phyloP scores from a whole-genome alignment of 257 asterid species.

The Lycium barbarum region DNA sequence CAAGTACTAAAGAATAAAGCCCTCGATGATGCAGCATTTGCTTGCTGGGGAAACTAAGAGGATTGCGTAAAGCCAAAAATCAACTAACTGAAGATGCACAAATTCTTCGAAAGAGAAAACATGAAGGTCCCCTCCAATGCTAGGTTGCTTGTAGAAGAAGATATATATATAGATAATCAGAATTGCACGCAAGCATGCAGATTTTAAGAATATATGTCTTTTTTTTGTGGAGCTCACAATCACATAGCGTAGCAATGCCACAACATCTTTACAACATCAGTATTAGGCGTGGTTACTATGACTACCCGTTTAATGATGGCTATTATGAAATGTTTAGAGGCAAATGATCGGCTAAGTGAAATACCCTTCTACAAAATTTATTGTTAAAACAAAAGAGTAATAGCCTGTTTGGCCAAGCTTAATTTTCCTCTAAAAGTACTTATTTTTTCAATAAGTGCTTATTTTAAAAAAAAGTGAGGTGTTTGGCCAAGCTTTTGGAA shows the following conservation, averaged over 20 bases:
- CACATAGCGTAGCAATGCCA: neutral
- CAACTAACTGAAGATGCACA: slow-evolving; percentile 22
- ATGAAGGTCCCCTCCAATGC: slow-evolving; percentile 8
- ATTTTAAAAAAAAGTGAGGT: too few relatives aligned
- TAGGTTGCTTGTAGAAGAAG: neutral
- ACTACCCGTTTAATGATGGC: neutral
- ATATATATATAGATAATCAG: neutral
- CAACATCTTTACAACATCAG: neutral
- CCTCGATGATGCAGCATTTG: neutral
- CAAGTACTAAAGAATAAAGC: too few relatives aligned
- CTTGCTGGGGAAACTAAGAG: slow-evolving; percentile 20
- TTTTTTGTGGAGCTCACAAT: neutral
- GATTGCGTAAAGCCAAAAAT: slow-evolving; percentile 33
- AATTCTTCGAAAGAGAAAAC: slow-evolving; percentile 32
- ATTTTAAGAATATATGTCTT: too few relatives aligned
- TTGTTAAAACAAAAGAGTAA: too few relatives aligned
- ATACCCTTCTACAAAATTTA: too few relatives aligned
- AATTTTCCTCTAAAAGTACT: too few relatives aligned
- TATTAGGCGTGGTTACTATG: neutral
- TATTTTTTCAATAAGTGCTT: too few relatives aligned
- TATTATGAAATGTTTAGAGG: too few relatives aligned
- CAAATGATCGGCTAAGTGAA: too few relatives aligned
- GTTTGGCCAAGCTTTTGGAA: too few relatives aligned
- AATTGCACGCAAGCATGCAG: neutral
- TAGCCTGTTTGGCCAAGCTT: too few relatives aligned